phyloP scores from a whole-genome alignment of 441 rosid species.

The Eugenia klotzschiana region DNA sequence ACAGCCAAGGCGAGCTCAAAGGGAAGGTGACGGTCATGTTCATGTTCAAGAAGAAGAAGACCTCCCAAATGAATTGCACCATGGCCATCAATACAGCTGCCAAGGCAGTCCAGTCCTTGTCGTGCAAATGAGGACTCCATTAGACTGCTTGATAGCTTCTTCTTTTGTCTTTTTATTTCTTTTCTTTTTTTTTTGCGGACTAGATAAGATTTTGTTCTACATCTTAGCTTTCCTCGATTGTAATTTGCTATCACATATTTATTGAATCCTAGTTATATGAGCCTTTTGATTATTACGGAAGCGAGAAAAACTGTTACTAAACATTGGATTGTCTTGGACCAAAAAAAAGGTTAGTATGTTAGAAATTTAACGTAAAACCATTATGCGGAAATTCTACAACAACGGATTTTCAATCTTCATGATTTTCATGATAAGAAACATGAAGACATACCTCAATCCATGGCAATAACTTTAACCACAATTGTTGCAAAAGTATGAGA shows the following conservation, averaged over 20 bases:
- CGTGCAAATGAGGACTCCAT: background rate
- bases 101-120: background rate
- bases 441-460: too few relatives aligned
- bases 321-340: background rate
- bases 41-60: conserved; percentile 10
- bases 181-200: too few relatives aligned
- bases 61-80: conserved; percentile 6
- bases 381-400: too few relatives aligned
- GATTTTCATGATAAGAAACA: too few relatives aligned
- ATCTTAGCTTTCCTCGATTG: background rate
- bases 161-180: background rate
- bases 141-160: background rate
- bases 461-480: too few relatives aligned
- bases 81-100: background rate
- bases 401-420: too few relatives aligned
- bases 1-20: background rate
- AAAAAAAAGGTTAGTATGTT: too few relatives aligned
- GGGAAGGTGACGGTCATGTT: conserved; percentile 7
- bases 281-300: background rate
- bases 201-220: background rate
- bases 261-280: background rate
- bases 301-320: background rate
- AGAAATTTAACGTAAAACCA: too few relatives aligned
- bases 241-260: background rate
- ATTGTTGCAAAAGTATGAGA: too few relatives aligned